Percentiles rank a stretch among this genome's conserved stretches.
Conservation (phyloP, 805 yeast genomes). For the Kuraishia hungarica region DNA sequence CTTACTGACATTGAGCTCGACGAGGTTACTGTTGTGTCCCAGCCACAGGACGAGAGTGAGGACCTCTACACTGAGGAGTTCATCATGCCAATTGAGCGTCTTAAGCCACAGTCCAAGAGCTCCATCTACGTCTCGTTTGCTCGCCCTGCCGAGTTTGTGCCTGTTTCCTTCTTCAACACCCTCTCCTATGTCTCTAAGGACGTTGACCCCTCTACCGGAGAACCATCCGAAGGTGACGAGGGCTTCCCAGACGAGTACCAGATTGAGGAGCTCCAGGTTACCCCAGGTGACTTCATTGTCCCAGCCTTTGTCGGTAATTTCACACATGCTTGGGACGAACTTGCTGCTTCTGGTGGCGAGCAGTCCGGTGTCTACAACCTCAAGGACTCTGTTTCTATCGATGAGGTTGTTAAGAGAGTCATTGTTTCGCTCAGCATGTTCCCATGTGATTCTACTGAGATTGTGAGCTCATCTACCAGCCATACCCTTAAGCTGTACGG, state of each 20-base stretch:
- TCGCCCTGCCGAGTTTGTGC: conserved; percentile 38
- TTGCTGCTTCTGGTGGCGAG: conserved; percentile 36
- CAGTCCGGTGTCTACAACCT: conserved; percentile 61
- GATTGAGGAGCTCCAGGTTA: conserved; percentile 67
- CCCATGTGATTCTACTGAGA: conserved; percentile 69
- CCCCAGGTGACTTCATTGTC: conserved; percentile 73
- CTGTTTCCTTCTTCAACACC: conserved; percentile 48
- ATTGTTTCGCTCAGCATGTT: conserved; percentile 47
- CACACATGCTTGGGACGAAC: conserved; percentile 63
- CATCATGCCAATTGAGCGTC: conserved; percentile 61
- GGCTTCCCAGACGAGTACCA: conserved; percentile 94
- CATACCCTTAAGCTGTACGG: conserved; percentile 82
- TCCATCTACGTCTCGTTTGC: conserved; percentile 71
- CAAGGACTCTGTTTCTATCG: conserved; percentile 35
- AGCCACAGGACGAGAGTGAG: conserved; percentile 41
- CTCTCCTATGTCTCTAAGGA: conserved; percentile 74
- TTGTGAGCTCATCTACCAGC: conserved; percentile 44
- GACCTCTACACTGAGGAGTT: conserved; percentile 56
- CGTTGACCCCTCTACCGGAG: conserved; percentile 62
- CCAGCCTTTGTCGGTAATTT: conserved; percentile 78
- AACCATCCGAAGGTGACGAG: conserved; percentile 59
- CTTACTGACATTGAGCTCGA: conserved; percentile 69
- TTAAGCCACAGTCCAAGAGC: conserved; percentile 65
- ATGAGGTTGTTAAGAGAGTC: conserved; percentile 51
- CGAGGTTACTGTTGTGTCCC: conserved; percentile 63